Base-by-base conservation (phyloP, 345 rosid genomes). In the Camelina sativa region DNA sequence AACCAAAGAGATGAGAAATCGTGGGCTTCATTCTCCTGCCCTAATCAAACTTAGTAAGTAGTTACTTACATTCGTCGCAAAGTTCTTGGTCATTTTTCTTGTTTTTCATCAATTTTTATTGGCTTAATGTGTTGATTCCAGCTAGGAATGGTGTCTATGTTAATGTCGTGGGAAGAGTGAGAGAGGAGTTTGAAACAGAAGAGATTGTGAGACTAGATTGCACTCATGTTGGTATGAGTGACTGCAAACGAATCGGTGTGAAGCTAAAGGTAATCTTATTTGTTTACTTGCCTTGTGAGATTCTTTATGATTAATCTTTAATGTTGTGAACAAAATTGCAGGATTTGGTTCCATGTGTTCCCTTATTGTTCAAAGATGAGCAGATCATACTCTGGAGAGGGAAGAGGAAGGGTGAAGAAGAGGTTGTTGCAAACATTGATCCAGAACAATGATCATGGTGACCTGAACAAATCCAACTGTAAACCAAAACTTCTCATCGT, bases 81-180 rank as follows among this genome's bases (percentile, higher is more conserved):
- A 56, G 13, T 64, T 5, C 9, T 11, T 44, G 28, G 20, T 34
- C 70, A 6, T 17, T 6, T 38, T 40, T 13, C 15, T 46, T 11
- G 46, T 2, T 2, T 37, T 22, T 37, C 5, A 28, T 63, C 32
- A 9, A 11, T 56, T 58, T 34, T 40, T 0, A 7, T 20, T 61
- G 12, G 20, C 30, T 16, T 56, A 5, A 52, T 72, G 65, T 51
- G 6, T 54, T 81, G 25, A 53, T 69, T 69, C 80, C 80, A 94
- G 96, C 96, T 11, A 87, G 97, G 84, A 94, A 91, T 71, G 98
- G 97, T n/a, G 95, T 91, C 60, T 89, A 89, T 65, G 89, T 86
- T 72, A 86, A 87, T 62, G 96, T 91, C 2, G 95, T 85, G 77
- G 96, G 75, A 66, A 87, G 79, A 76, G 90, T 89, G 63, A 82